A percentile compares a stretch with the other conserved stretches of the same genome.
Conservation (phyloP, 78 protist genomes). For the Dictyostelium citrinum region DNA sequence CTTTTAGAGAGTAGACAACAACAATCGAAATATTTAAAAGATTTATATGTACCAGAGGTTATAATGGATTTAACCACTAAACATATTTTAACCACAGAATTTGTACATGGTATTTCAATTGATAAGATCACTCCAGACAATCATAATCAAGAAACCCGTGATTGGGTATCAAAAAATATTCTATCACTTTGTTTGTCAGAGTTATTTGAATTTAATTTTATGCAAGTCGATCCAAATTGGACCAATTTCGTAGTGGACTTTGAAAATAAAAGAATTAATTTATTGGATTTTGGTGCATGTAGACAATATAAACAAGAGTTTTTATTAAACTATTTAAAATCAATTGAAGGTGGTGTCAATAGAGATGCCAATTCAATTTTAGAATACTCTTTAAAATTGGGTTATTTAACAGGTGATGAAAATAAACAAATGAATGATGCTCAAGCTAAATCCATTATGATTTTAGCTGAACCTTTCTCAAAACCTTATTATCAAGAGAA, state of each 20-base stretch:
- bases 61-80: constrained; percentile 12
- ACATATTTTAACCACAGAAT: constrained; percentile 82
- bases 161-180: constrained; percentile 57
- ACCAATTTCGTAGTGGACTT: constrained; percentile 88
- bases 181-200: constrained; percentile 83
- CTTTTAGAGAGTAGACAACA: background rate
- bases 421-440: constrained; percentile 86
- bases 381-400: constrained; percentile 79
- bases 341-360: constrained; percentile 86
- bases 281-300: constrained; percentile 94
- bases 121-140: constrained; percentile 34
- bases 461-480: constrained; percentile 87
- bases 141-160: constrained; percentile 44
- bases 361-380: constrained; percentile 27
- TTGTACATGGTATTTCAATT: constrained; percentile 71
- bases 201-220: constrained; percentile 82
- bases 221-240: constrained; percentile 96
- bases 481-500: background rate
- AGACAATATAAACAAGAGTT: constrained; percentile 68
- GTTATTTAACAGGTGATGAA: constrained; percentile 94
- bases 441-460: constrained; percentile 77
- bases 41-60: constrained; percentile 61
- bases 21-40: background rate
- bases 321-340: constrained; percentile 75
- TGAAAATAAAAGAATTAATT: constrained; percentile 45